Base-by-base conservation (phyloP, 805 yeast species). In the Pachysolen tannophilus region DNA sequence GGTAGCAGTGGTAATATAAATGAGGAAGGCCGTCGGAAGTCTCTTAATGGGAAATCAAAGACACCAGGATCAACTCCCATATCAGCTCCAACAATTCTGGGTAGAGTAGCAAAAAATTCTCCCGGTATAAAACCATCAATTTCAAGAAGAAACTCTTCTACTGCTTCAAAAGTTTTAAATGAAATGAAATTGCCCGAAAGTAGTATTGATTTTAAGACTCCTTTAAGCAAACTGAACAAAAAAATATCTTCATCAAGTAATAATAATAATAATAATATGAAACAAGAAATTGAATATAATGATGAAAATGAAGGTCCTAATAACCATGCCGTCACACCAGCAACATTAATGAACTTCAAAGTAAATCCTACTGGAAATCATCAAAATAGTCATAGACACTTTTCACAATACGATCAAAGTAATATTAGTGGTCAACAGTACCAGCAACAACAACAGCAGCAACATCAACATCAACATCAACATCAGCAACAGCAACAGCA, bases 331-430 rank as follows among this genome's bases (percentile, higher is more conserved):
- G 54, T 51, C 4, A 55, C 58, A 5, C 58, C 61, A 10, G 56
- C 60, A 11, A 46, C 55, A 1, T 39, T 52, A 40, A 57, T 55
- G 58, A 52, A 55, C 3, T 49, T 49, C 29, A 36, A 47, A 7
- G 40, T 46, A 20, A 39, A 32, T 23, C 25, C 20, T 23, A 30
- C 20, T 25, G 21, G 16, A 28, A 39, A 29, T 29, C 32, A 25
- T 31, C 11, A 26, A 16, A 27, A 18, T 38, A 9, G 27, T 26
- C n/a, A n/a, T n/a, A n/a, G n/a, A n/a, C n/a, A n/a, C n/a, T n/a
- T n/a, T n/a, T n/a, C n/a, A n/a, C 26, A 19, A 32, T 17, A 25
- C 25, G 13, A 24, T 27, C 18, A 13, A 20, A 20, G 29, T 13
- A 26, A 17, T 30, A n/a, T n/a, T n/a, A n/a, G n/a, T n/a, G n/a